Evolutionary conservation across 148 eudicot species (phyloP).

Genomic region (Spergularia bocconei): DNA sequence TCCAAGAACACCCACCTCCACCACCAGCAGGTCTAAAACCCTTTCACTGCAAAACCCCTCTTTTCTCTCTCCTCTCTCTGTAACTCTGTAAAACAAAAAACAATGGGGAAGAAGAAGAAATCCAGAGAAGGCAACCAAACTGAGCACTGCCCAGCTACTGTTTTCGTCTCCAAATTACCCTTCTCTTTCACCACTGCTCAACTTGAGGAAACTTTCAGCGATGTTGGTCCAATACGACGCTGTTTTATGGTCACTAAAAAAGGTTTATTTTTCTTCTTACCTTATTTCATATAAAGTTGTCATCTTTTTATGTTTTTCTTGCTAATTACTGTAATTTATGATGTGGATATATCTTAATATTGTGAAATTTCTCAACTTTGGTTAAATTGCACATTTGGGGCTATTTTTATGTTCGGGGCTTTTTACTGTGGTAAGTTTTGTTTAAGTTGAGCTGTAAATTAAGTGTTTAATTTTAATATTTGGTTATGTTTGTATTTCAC

Average conservation of each 20-base stretch:
- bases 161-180: conserved; percentile 69
- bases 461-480: neutral
- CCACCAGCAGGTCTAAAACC: neutral
- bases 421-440: neutral
- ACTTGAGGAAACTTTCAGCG: conserved; percentile 84
- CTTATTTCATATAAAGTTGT: neutral
- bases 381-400: neutral
- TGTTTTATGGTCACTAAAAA: conserved; percentile 85
- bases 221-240: conserved; percentile 82
- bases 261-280: conserved; percentile 35
- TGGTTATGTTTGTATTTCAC: conserved; percentile 20
- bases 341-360: conserved; percentile 4
- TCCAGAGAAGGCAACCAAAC: conserved; percentile 22
- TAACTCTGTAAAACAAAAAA: neutral
- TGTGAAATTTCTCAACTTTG: neutral
- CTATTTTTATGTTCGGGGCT: neutral
- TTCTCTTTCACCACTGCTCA: conserved; percentile 66
- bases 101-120: conserved; percentile 43
- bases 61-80: neutral
- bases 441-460: neutral
- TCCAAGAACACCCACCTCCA: too few species aligned
- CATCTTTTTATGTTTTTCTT: neutral
- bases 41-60: neutral
- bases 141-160: conserved; percentile 63
- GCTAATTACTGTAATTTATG: neutral